phyloP scores from a whole-genome alignment of 2,329 filamentous ascomycete species.

The Pleurostoma richardsiae region DNA sequence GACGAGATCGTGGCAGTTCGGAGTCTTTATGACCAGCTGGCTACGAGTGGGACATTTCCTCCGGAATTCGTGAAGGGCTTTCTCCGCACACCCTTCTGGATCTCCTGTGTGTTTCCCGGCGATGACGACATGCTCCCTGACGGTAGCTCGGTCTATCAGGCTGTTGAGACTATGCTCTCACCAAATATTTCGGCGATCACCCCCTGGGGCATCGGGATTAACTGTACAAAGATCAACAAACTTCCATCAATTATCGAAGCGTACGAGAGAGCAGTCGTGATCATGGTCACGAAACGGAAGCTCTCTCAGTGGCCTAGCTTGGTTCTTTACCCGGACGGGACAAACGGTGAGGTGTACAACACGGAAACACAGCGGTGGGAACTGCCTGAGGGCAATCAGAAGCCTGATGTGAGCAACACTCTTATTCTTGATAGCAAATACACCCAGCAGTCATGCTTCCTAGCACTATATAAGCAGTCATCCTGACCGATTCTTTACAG shows the following conservation, averaged over 20 bases:
- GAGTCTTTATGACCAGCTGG: slow-evolving; percentile 26
- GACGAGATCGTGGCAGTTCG: slow-evolving; percentile 58
- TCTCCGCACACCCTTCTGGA: slow-evolving; percentile 44
- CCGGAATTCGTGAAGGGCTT: slow-evolving; percentile 14
- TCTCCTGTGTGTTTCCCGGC: slow-evolving; percentile 57
- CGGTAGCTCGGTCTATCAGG: slow-evolving; percentile 39
- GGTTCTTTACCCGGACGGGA: slow-evolving; percentile 65
- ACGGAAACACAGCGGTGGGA: slow-evolving; percentile 58
- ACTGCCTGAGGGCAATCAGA: slow-evolving; percentile 21
- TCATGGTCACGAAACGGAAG: slow-evolving; percentile 26
- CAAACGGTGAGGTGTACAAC: slow-evolving; percentile 63
- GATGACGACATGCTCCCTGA: slow-evolving; percentile 51
- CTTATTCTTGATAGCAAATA: not conserved
- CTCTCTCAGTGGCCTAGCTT: slow-evolving; percentile 42
- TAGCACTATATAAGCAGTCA: not conserved
- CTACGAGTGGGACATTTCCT: slow-evolving; percentile 13
- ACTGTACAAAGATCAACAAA: slow-evolving; percentile 64
- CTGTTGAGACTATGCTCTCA: slow-evolving; percentile 32
- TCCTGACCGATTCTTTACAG: slow-evolving; percentile 7
- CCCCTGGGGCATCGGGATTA: slow-evolving; percentile 63
- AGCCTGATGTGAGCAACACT: slow-evolving; percentile 14
- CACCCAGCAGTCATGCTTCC: not conserved
- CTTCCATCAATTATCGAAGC: slow-evolving; percentile 48
- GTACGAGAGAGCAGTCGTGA: slow-evolving; percentile 44
- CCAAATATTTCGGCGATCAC: slow-evolving; percentile 12